Base-by-base conservation (phyloP, 768 basidiomycete species). In the Leccinum variicolor region DNA sequence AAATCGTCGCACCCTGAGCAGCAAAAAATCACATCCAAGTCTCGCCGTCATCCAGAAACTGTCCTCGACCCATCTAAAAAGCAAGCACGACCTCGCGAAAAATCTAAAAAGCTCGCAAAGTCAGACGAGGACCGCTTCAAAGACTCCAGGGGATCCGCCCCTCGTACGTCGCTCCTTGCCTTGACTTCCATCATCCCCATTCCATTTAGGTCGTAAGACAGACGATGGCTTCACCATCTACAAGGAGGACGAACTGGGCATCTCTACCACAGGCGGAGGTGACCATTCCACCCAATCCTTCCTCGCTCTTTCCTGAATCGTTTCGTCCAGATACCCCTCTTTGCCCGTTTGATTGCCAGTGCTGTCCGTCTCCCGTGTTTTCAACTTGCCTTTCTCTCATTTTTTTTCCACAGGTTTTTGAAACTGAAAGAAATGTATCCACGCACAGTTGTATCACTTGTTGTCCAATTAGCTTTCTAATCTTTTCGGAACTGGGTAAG, bases 261-360 rank as follows among this genome's bases (percentile, higher is more conserved):
- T 94, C 52, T 73, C 73, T 43, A 76, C 80, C 56, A 76, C 81
- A 56, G 86, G 86, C 47, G 92, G 92, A 68, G 90, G 92, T 90
- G 72, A 74, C 83, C 64, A 11, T 21, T 29, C 53, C 49, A 34
- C 65, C 45, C 51, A 50, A 43, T 33, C 41, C 26, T 29, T 17
- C 46, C 15, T 29, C 52, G 60, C 57, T 60, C 54, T n/a, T n/a
- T 57, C 28, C 70, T 47, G 52, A 60, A 53, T 69, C 66, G 58
- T 66, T 62, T 47, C 34, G 28, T 58, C 31, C 73, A 94, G 92
- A 90, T 70, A 92, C 92, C 0, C 82, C 89, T 3, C 71, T 89
- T 41, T 94, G 92, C 75, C 92, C 92, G 6, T 94, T 94, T 67
- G 92, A 94, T 69, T 94, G 92, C 71, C 79, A 90, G 36, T 94